phyloP scores from a whole-genome alignment of 2,329 filamentous ascomycete species.

The Trichoderma atroviride region DNA sequence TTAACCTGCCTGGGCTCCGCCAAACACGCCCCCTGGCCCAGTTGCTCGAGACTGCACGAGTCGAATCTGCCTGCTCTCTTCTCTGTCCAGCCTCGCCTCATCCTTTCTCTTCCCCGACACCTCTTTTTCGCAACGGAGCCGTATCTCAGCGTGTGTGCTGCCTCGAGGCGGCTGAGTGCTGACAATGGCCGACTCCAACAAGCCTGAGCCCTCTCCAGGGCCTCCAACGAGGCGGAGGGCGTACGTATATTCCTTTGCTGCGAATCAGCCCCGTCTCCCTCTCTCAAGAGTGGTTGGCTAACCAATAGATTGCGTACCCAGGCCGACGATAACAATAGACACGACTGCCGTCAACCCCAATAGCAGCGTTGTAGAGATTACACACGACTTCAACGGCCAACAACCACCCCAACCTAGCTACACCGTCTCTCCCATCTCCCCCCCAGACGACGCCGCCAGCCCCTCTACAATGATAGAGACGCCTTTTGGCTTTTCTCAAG shows the following conservation, averaged over 20 bases:
- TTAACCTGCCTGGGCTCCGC: conserved; percentile 5
- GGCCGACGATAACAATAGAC: conserved; percentile 59
- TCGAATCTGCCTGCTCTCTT: background rate
- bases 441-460: conserved; percentile 46
- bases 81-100: conserved; percentile 23
- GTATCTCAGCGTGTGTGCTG: conserved; percentile 21
- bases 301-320: conserved; percentile 37
- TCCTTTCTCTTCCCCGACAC: background rate
- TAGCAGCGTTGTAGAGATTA: conserved; percentile 36
- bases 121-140: conserved; percentile 24
- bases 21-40: conserved; percentile 20
- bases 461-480: conserved; percentile 44
- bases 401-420: conserved; percentile 28
- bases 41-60: conserved; percentile 4
- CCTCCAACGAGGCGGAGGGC: conserved; percentile 41
- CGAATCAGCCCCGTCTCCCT: conserved; percentile 3
- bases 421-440: conserved; percentile 41
- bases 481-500: conserved; percentile 33
- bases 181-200: conserved; percentile 32
- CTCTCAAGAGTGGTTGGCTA: conserved; percentile 8
- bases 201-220: conserved; percentile 31
- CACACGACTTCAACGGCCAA: conserved; percentile 34
- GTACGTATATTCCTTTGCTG: conserved; percentile 37
- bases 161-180: conserved; percentile 31
- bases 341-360: conserved; percentile 47